Percentiles rank a stretch among this genome's conserved stretches.
Evolutionary conservation across 345 rosid species (phyloP).

Genomic region (Sonneratia caseolaris): DNA sequence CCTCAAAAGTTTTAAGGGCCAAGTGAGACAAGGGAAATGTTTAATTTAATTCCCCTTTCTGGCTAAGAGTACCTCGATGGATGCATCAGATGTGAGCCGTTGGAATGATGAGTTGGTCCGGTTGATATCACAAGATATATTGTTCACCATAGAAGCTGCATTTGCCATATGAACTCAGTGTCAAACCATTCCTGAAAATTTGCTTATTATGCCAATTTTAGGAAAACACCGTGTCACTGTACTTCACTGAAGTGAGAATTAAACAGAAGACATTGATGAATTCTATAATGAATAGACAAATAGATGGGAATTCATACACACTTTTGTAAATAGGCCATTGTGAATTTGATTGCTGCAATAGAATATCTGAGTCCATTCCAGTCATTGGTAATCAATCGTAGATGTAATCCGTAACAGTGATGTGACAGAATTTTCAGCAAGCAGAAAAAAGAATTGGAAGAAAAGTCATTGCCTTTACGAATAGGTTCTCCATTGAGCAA

Average conservation of each 20-base stretch:
- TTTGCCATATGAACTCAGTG: constrained; percentile 31
- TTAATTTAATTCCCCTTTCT: background rate
- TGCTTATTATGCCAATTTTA: constrained; percentile 10
- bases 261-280: background rate
- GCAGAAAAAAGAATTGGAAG: background rate
- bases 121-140: constrained; percentile 50
- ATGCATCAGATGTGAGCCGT: constrained; percentile 73
- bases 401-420: background rate
- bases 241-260: background rate
- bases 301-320: background rate
- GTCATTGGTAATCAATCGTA: background rate
- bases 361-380: background rate
- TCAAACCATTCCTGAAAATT: constrained; percentile 26
- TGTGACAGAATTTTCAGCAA: background rate
- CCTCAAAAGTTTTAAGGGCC: background rate
- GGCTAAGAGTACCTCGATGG: constrained; percentile 51
- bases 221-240: background rate
- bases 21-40: background rate
- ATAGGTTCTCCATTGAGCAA: background rate
- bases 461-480: background rate
- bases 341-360: background rate
- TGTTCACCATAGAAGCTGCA: constrained; percentile 94
- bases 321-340: background rate
- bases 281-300: too few species aligned
- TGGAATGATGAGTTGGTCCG: constrained; percentile 32